Evolutionary conservation across 768 basidiomycete genomes (phyloP), one percentile per base, ranked within the genome.

Genomic region (Mycena rosella): DNA sequence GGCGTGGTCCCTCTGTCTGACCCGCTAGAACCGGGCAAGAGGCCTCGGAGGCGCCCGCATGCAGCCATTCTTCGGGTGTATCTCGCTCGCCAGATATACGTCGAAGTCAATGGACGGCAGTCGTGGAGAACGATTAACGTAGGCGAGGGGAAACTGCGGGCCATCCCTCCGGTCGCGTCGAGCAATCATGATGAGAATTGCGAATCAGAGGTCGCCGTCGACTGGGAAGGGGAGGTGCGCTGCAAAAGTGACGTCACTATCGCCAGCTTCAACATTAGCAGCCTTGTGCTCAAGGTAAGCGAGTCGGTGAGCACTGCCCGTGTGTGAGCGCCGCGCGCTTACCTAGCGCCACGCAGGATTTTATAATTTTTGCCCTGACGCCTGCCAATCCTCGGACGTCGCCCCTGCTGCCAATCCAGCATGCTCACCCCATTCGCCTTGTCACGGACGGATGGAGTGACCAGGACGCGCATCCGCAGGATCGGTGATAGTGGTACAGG

Each of bases 221-320:
- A 89, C 67, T 90, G 88, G 83, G 84, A 87, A 60, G 89, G 89
- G 5, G 82, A 85, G 57, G 77, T 88, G 34, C 78, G 76, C 51
- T 84, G 82, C 64, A 74, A 73, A 57, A 73, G 76, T 38, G 81
- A 84, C 45, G 78, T 84, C 38, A 78, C 74, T 2, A 76, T 76
- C 36, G 84, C 83, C 18, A 80, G 85, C 15, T 89, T 90, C 76
- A 77, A 67, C 63, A 78, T 80, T 5, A 81, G 76, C 51, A 77
- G 78, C 57, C 75, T 90, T 63, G 73, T 77, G 2, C 83, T 90
- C 54, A 86, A 86, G 85, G 89, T 88, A 47, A 53, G 55, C 30
- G 10, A 65, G 44, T 88, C 51, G 56, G 55, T 27, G 10, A 65
- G 44, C 30, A 2, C 22, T 14, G 9, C 55, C 32, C 55, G 34